Evolutionary conservation across 495 filamentous ascomycete species (phyloP), one percentile per base, ranked within the genome.

Genomic region (Staphylotrichum tortipilum): DNA sequence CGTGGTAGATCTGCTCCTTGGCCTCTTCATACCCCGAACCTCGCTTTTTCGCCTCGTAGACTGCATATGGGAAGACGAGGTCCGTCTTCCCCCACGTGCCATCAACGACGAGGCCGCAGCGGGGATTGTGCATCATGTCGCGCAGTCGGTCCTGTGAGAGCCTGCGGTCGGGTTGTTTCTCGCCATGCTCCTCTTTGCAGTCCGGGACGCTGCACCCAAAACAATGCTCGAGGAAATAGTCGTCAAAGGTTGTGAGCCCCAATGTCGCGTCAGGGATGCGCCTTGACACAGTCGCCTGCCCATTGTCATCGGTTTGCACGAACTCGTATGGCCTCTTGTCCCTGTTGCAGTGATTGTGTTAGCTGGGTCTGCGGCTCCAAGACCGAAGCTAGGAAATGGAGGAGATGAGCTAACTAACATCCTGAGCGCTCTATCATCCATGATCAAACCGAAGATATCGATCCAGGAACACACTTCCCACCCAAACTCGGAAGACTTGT

Each of bases 371-470:
- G 26, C 10, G 26, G 26, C 10, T 28, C 0, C 26, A 10, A 10
- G 26, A 28, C 26, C 26, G 26, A 28, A 5, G 26, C 1, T 28
- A 10, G 6, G 26, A 28, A 28, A 28, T 28, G 10, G 1, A 28
- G n/a, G 26, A 28, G 26, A 28, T 28, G 26, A 10, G 26, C n/a
- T n/a, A 10, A 10, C 26, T 28, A 5, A 28, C 26, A 28, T 28
- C 26, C 26, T 28, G 26, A 28, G 26, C 26, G 26, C 26, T 28
- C 26, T 28, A 42, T 42, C 39, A 42, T 47, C 33, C 31, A 47
- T 36, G n/a, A 47, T 38, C 44, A 35, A 37, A 29, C 44, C 44
- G 44, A 47, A 47, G 33, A 28, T n/a, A 8, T 42, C 39, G 12
- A 15, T 8, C 39, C 39, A 42, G 24, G 39, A 14, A 26, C 39